Evolutionary conservation across 352 stramenopile species (phyloP).

Genomic region (Globisporangium cederbergense): DNA sequence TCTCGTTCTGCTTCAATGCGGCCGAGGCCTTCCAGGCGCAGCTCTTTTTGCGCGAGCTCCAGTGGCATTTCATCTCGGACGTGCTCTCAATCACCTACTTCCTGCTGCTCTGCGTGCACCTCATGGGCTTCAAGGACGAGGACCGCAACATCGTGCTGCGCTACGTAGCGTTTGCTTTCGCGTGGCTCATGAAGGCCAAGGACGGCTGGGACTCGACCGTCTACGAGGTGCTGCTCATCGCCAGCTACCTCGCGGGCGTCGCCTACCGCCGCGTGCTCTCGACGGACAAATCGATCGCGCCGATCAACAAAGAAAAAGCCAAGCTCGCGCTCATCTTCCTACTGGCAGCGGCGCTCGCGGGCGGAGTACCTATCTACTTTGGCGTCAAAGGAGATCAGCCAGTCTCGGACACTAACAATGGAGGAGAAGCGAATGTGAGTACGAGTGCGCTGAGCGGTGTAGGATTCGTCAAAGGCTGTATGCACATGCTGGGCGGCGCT

Average conservation of each 20-base stretch:
- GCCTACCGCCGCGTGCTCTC: slow-evolving; percentile 52
- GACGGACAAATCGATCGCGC: slow-evolving; percentile 39
- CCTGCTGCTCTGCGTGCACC: slow-evolving; percentile 79
- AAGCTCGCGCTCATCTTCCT: slow-evolving; percentile 46
- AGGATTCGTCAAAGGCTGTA: slow-evolving; percentile 58
- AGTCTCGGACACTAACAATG: neutral
- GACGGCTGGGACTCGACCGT: slow-evolving; percentile 73
- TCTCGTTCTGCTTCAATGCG: slow-evolving; percentile 82
- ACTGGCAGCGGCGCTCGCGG: slow-evolving; percentile 35
- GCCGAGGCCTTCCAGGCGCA: slow-evolving; percentile 62
- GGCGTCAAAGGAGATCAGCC: slow-evolving; percentile 9
- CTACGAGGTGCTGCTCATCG: slow-evolving; percentile 69
- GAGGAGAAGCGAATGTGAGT: slow-evolving; percentile 19
- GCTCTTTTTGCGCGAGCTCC: slow-evolving; percentile 63
- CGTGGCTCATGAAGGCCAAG: slow-evolving; percentile 86
- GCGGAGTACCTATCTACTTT: slow-evolving; percentile 51
- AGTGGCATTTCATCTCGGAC: slow-evolving; percentile 89
- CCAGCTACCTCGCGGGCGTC: slow-evolving; percentile 49
- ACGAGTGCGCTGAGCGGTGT: slow-evolving; percentile 40
- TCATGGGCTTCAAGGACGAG: slow-evolving; percentile 81
- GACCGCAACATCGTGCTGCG: slow-evolving; percentile 83
- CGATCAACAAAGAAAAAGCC: slow-evolving; percentile 54
- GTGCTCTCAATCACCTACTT: slow-evolving; percentile 86
- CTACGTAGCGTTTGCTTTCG: slow-evolving; percentile 77
- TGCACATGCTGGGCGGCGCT: slow-evolving; percentile 62